Conservation (phyloP, 148 eudicot genomes). For the Agrostemma githago region DNA sequence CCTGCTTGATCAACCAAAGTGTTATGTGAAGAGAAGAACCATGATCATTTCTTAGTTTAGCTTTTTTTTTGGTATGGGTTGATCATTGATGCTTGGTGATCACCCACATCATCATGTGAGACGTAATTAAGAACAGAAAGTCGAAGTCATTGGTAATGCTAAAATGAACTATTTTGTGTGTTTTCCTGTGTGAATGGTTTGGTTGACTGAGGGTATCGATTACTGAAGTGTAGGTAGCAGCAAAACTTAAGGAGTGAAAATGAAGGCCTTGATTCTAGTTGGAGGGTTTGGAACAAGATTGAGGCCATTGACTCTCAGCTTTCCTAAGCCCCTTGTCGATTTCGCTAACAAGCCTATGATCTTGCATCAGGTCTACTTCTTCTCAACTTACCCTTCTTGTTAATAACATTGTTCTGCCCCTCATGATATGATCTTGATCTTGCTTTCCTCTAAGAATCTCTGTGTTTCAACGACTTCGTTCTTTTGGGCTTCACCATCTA, state of each 20-base stretch:
- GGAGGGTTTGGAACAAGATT: conserved; percentile 96
- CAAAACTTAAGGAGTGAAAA: conserved; percentile 28
- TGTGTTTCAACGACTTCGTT: not conserved
- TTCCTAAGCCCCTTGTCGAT: conserved; percentile 96
- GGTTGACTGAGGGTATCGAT: conserved; percentile 20
- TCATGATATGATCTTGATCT: not conserved
- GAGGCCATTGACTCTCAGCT: conserved; percentile 91
- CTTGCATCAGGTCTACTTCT: conserved; percentile 74
- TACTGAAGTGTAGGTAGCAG: conserved; percentile 17
- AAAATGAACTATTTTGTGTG: too few relatives aligned
- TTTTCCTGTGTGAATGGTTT: not conserved
- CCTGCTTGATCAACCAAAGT: not conserved
- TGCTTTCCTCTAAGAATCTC: not conserved
- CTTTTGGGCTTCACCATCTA: too few relatives aligned
- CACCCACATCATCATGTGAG: too few relatives aligned
- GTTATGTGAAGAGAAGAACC: too few relatives aligned
- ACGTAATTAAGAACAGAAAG: too few relatives aligned
- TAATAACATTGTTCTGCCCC: not conserved
- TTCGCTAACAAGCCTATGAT: conserved; percentile 98
- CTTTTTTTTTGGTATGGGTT: not conserved
- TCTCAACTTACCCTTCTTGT: not conserved
- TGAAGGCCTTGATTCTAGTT: conserved; percentile 99
- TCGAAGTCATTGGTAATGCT: too few relatives aligned
- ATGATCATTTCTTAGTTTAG: not conserved
- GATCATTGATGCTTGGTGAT: not conserved